Evolutionary conservation across 2,329 filamentous ascomycete species (phyloP).

Genomic region (Trichothecium sympodiale): DNA sequence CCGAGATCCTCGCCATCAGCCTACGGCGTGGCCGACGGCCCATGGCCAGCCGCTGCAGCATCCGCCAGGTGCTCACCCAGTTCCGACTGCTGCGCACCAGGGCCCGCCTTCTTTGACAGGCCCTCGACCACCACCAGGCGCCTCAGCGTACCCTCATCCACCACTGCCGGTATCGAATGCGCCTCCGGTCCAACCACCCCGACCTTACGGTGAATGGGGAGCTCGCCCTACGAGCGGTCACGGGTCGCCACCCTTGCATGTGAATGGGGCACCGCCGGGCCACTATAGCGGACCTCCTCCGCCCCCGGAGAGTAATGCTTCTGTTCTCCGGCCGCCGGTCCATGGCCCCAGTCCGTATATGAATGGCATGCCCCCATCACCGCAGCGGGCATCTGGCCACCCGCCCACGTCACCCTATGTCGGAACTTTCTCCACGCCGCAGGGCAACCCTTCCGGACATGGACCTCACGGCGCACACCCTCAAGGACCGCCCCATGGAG

Average conservation of each 20-base stretch:
- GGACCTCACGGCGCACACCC: background rate
- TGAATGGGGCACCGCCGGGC: conserved; percentile 35
- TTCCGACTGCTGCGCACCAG: no score
- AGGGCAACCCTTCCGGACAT: conserved; percentile 14
- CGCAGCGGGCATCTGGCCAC: conserved; percentile 32
- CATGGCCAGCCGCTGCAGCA: no score
- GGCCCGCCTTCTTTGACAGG: conserved; percentile 3
- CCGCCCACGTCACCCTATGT: conserved; percentile 30
- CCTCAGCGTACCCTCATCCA: conserved; percentile 11
- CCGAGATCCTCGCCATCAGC: no score
- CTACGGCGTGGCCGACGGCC: no score
- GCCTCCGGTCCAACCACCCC: conserved; percentile 24
- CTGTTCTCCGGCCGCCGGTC: conserved; percentile 31
- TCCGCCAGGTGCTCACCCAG: no score
- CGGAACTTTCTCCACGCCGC: conserved; percentile 19
- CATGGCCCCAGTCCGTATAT: conserved; percentile 19
- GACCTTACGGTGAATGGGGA: conserved; percentile 36
- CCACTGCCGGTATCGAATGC: conserved; percentile 20
- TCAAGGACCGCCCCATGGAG: background rate
- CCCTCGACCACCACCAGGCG: no score
- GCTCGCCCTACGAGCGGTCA: conserved; percentile 35
- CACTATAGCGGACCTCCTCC: conserved; percentile 16
- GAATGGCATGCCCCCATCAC: conserved; percentile 37
- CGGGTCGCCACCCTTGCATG: conserved; percentile 33
- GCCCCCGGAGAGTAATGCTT: conserved; percentile 20